Percentiles rank a stretch among this genome's conserved stretches.
Conservation (phyloP, 2,329 filamentous ascomycete genomes). For the Paecilomyces dactylethromorphus region DNA sequence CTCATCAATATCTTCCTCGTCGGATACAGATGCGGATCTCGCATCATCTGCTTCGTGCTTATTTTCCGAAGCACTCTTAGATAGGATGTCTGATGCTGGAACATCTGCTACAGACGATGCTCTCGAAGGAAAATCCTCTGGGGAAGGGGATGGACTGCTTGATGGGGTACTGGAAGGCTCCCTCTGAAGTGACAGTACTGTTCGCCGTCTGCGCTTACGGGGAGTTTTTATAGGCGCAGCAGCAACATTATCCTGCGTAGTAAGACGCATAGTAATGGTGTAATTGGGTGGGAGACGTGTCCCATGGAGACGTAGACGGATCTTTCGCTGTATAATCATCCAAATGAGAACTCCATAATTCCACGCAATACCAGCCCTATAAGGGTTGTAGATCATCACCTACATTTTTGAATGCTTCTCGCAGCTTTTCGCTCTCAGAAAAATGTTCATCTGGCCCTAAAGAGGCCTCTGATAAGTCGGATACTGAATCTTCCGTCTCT, state of each 20-base stretch:
- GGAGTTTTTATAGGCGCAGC: conserved; percentile 8
- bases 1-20: conserved; percentile 43
- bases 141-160: conserved; percentile 10
- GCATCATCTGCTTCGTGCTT: conserved; percentile 10
- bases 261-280: conserved; percentile 49
- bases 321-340: conserved; percentile 41
- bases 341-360: neutral
- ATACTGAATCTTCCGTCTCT: conserved; percentile 28
- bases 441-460: conserved; percentile 4
- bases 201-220: conserved; percentile 16
- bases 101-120: conserved; percentile 4
- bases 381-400: neutral
- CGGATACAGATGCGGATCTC: conserved; percentile 7
- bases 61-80: neutral
- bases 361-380: no score
- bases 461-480: conserved; percentile 12
- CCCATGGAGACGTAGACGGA: conserved; percentile 50
- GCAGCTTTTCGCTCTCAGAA: conserved; percentile 40
- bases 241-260: conserved; percentile 18
- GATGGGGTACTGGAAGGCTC: conserved; percentile 11
- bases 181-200: conserved; percentile 1
- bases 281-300: conserved; percentile 48
- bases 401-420: conserved; percentile 44
- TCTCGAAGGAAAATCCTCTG: neutral
- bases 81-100: conserved; percentile 12